Conservation (phyloP, 139 green algal genomes). For the Chlorella sp. region DNA sequence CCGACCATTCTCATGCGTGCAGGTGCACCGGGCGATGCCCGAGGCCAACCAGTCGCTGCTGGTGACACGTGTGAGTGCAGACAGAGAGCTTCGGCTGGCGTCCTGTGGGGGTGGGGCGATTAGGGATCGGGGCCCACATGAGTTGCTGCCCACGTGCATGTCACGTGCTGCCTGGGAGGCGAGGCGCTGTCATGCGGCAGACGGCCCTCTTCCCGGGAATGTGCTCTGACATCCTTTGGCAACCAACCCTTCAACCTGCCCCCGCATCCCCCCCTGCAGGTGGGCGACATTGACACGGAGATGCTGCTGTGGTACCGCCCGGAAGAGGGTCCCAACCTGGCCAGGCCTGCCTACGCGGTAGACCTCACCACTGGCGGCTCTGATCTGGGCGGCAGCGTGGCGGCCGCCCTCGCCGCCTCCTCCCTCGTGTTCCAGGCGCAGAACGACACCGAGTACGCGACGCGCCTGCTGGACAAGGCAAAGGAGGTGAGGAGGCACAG, state of each 20-base stretch:
- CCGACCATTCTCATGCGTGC: neutral
- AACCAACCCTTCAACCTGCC: too few relatives aligned
- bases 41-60: conserved; percentile 28
- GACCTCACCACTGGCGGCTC: conserved; percentile 37
- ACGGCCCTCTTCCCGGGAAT: too few relatives aligned
- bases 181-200: too few relatives aligned
- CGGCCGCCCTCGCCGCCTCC: conserved; percentile 74
- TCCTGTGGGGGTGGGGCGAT: neutral
- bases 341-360: conserved; percentile 41
- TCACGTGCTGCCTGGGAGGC: too few relatives aligned
- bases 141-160: too few relatives aligned
- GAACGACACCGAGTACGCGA: conserved; percentile 54
- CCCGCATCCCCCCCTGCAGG: neutral
- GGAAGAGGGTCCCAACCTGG: conserved; percentile 28
- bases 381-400: conserved; percentile 64
- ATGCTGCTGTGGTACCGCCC: conserved; percentile 52
- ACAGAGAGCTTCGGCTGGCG: neutral
- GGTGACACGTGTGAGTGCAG: conserved; percentile 34
- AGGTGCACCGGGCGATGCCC: conserved; percentile 42
- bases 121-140: neutral
- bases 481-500: conserved; percentile 43
- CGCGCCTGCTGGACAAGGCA: conserved; percentile 54
- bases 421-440: conserved; percentile 59
- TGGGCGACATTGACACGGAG: conserved; percentile 49
- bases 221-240: neutral